These are phyloP conservation scores for Termitomyces sp. DNA, from an alignment of 768 basidiomycete species.

Conservation along the genomic window DNA sequence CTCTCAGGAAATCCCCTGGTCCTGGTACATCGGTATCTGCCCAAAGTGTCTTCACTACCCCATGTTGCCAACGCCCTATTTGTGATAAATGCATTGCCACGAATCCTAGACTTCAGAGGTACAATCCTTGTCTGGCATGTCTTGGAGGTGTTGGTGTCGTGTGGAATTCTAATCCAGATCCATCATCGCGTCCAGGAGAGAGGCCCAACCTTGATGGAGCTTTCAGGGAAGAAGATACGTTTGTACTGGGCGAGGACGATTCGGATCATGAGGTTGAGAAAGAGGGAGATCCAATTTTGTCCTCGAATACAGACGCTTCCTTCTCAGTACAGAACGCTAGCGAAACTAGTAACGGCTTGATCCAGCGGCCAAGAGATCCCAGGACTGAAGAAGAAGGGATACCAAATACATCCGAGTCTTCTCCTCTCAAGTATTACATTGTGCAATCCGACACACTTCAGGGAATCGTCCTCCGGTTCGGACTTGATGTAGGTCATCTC, in stretches of 20 bases:
- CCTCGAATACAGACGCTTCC: not conserved
- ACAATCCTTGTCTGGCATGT: slow-evolving; percentile 70
- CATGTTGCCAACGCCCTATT: slow-evolving; percentile 62
- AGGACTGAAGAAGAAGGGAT: not conserved
- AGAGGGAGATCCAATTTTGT: not conserved
- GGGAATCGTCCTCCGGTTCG: slow-evolving; percentile 57
- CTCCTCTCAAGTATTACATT: slow-evolving; percentile 45
- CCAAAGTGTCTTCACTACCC: slow-evolving; percentile 37
- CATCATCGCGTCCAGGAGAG: not conserved
- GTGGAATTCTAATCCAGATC: slow-evolving; percentile 3
- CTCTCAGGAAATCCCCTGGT: slow-evolving; percentile 17
- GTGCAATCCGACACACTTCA: slow-evolving; percentile 52
- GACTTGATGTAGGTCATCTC: slow-evolving; percentile 47
- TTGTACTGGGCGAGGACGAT: slow-evolving; percentile 58
- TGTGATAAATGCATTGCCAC: slow-evolving; percentile 49
- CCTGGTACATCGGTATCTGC: not conserved
- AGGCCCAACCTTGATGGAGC: slow-evolving; percentile 44
- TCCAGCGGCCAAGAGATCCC: not conserved
- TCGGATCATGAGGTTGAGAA: slow-evolving; percentile 28
- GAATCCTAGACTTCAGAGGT: slow-evolving; percentile 61
- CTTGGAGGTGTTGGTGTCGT: slow-evolving; percentile 49
- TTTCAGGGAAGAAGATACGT: slow-evolving; percentile 54
- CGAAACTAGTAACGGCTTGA: not conserved
- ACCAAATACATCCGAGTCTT: not conserved
- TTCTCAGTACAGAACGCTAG: not conserved